Percentiles rank a stretch among this genome's conserved stretches.
Conservation (phyloP, 371 early-diverging fungal species). For the Rhizopus stolonifer region DNA sequence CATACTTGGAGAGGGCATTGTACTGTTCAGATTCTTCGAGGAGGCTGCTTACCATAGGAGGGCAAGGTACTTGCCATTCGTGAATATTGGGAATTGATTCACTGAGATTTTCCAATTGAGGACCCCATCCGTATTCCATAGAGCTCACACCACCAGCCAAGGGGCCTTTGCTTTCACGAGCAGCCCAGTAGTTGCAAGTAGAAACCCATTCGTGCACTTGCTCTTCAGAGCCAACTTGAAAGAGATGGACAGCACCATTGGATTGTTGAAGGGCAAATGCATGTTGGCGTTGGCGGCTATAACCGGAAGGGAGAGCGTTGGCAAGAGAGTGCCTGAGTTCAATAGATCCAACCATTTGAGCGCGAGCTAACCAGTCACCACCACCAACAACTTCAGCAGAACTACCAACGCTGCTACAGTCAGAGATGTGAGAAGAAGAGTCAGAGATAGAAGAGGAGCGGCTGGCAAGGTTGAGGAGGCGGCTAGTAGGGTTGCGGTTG, state of each 20-base stretch:
- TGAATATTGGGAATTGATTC: constrained; percentile 4
- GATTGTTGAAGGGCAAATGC: constrained; percentile 84
- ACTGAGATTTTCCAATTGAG: constrained; percentile 31
- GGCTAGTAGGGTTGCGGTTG: constrained; percentile 19
- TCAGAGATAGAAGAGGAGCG: constrained; percentile 44
- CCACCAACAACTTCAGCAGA: constrained; percentile 5
- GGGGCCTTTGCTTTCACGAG: constrained; percentile 84
- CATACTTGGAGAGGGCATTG: constrained; percentile 30
- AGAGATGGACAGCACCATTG: constrained; percentile 79
- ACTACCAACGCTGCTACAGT: background rate
- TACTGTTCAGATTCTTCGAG: constrained; percentile 38
- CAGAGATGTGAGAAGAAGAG: constrained; percentile 15
- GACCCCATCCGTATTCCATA: constrained; percentile 92
- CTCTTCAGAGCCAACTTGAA: constrained; percentile 73
- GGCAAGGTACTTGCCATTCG: constrained; percentile 42
- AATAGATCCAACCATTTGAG: constrained; percentile 53
- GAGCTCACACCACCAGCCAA: constrained; percentile 81
- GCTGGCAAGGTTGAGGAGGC: constrained; percentile 7
- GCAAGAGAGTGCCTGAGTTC: constrained; percentile 80
- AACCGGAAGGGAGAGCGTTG: constrained; percentile 80
- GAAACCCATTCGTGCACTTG: constrained; percentile 80
- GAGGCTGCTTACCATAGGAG: constrained; percentile 34
- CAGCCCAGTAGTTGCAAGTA: constrained; percentile 92
- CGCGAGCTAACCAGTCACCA: constrained; percentile 20
- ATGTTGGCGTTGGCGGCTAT: constrained; percentile 72